phyloP scores from a whole-genome alignment of 345 rosid species.

The Populus nigra region DNA sequence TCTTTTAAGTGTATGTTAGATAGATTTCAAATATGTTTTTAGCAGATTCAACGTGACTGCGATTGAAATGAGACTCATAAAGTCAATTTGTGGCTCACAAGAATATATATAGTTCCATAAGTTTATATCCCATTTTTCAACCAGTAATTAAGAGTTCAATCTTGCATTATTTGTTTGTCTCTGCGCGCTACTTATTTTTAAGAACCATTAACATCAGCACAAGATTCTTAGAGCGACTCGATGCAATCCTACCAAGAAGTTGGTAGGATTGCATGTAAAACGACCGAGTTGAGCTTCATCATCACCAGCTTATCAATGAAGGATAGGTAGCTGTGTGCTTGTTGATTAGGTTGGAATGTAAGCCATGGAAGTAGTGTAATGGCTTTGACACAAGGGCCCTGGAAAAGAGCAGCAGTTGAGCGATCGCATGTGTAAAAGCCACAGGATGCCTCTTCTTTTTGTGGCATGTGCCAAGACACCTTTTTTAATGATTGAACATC shows the following conservation, averaged over 20 bases:
- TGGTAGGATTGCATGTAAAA: neutral
- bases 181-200: neutral
- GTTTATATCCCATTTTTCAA: too few species aligned
- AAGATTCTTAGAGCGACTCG: neutral
- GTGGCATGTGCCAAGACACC: constrained; percentile 28
- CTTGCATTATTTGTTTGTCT: neutral
- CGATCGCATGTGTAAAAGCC: neutral
- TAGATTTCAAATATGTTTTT: too few species aligned
- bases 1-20: too few species aligned
- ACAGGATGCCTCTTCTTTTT: constrained; percentile 3
- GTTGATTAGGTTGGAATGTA: too few species aligned
- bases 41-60: too few species aligned
- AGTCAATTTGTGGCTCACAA: too few species aligned
- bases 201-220: neutral
- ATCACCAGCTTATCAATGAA: neutral
- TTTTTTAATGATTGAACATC: constrained; percentile 28
- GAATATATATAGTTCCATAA: too few species aligned
- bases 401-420: neutral
- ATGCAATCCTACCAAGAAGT: neutral
- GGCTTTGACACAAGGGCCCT: neutral
- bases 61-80: too few species aligned
- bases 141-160: neutral
- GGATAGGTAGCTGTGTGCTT: neutral
- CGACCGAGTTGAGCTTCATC: neutral
- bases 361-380: neutral